Conservation (phyloP, 441 rosid species). For the Populus hybrid region DNA sequence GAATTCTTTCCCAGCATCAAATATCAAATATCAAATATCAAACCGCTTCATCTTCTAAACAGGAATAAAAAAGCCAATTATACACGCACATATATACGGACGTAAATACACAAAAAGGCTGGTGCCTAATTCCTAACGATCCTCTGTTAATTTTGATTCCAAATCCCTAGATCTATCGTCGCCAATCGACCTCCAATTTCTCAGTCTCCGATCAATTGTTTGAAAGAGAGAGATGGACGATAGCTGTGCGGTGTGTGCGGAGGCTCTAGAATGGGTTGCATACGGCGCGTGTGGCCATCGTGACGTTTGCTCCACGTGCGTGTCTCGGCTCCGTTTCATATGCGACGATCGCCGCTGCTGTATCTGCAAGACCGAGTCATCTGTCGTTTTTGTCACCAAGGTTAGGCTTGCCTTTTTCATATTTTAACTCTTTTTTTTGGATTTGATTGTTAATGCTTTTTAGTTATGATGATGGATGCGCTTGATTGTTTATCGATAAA, state of each 20-base stretch:
- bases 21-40: background rate
- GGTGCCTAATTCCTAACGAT: background rate
- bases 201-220: background rate
- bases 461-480: background rate
- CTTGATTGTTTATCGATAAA: background rate
- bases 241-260: conserved; percentile 95
- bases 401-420: conserved; percentile 30
- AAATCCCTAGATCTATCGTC: conserved; percentile 18
- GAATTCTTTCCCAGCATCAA: background rate
- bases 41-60: background rate
- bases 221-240: conserved; percentile 54
- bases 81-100: background rate
- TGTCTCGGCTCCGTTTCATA: conserved; percentile 69
- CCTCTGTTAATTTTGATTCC: background rate
- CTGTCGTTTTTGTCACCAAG: conserved; percentile 78
- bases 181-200: background rate
- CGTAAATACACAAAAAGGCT: background rate
- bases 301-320: conserved; percentile 94
- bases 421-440: background rate
- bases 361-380: conserved; percentile 78
- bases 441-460: background rate
- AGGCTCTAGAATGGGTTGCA: conserved; percentile 88
- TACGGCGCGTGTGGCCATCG: conserved; percentile 91
- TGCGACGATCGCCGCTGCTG: conserved; percentile 49
- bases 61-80: too few species aligned